Evolutionary conservation across 2,329 filamentous ascomycete genomes (phyloP), one percentile per base, ranked within the genome.

Genomic region (Phialophora verrucosa): DNA sequence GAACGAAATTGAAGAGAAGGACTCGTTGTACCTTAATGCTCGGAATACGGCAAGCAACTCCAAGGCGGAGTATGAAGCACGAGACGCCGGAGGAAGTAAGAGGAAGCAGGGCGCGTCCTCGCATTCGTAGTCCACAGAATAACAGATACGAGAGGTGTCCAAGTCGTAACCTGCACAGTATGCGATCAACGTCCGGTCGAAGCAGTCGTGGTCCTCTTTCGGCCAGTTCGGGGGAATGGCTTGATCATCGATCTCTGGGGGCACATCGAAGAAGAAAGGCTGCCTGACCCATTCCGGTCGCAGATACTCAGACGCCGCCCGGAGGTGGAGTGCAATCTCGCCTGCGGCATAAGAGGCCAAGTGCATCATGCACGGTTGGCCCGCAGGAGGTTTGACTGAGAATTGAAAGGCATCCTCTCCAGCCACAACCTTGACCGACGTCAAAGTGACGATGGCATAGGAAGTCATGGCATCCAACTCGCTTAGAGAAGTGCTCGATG

Each of bases 1-100:
- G 73, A 91, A 91, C 0, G 89, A 91, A 25, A 91, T 87, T 0
- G 87, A 86, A 31, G 81, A 81, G 75, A 91, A 91, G 0, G 82
- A 84, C 72, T 91, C 88, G 73, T 91, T 91, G 76, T 90, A 91
- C 49, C 90, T 85, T 61, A 91, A 76, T 10, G 89, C 83, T 67
- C 89, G 83, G 81, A 90, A 84, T n/a, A 91, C 83, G 4, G 89
- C 88, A 32, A 91, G 81, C n/a, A 91, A 77, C 73, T 91, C 89
- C 27, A 88, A 75, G 4, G 82, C 79, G 1, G 81, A 83, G 73
- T 91, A 91, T 54, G 81, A 78, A 10, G 73, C 66, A 1, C 81
- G 77, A 56, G 82, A 81, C 23, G 83, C 81, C 2, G 88, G 87
- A 23, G 83, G 83, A 7, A 89, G 80, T 8, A 91, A 81, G 68